phyloP scores from a whole-genome alignment of 179 eudicot species.

The Nepenthes alata region DNA sequence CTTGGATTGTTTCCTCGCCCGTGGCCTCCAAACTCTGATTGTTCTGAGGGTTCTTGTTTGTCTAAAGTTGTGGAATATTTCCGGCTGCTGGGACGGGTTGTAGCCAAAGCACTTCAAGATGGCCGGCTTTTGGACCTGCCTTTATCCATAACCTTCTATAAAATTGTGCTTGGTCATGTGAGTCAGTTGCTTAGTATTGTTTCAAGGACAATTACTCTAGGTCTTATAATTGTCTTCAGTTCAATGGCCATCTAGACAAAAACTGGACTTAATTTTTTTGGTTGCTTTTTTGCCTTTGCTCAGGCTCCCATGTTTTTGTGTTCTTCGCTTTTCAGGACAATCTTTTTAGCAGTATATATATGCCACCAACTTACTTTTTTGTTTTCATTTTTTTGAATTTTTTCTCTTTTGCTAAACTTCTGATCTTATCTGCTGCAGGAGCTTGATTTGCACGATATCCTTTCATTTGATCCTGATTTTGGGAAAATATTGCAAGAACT shows the following conservation, averaged over 20 bases:
- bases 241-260: too few species aligned
- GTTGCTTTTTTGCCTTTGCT: too few species aligned
- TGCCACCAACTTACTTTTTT: neutral
- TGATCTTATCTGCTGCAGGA: constrained; percentile 42
- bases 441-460: constrained; percentile 92
- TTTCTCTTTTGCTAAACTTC: neutral
- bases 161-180: constrained; percentile 88
- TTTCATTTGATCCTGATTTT: constrained; percentile 76
- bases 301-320: too few species aligned
- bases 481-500: constrained; percentile 89
- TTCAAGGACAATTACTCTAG: neutral
- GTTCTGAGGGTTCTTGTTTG: constrained; percentile 57
- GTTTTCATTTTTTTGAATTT: neutral
- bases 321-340: too few species aligned
- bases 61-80: constrained; percentile 63
- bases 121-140: constrained; percentile 92
- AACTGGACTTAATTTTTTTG: too few species aligned
- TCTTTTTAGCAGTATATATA: too few species aligned
- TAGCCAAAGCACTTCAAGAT: constrained; percentile 99
- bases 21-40: constrained; percentile 54
- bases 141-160: constrained; percentile 75
- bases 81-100: constrained; percentile 79
- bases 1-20: constrained; percentile 98
- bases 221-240: too few species aligned
- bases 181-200: neutral